phyloP scores from a whole-genome alignment of 108 stramenopile genomes.

The Aureococcus anophagefferens region DNA sequence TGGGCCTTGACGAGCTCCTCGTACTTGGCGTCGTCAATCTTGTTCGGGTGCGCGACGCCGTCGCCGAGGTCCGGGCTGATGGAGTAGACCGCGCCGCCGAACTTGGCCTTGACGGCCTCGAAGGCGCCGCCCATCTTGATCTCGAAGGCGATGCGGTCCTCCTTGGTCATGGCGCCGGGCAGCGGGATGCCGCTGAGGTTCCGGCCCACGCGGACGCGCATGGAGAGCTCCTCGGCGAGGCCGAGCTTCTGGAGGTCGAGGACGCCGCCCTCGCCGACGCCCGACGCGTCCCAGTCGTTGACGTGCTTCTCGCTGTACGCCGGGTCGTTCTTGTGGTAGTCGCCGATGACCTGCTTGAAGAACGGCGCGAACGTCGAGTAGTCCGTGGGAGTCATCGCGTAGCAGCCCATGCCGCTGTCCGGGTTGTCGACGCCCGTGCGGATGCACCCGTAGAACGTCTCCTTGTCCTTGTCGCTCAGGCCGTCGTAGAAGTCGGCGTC shows the following conservation, averaged over 20 bases:
- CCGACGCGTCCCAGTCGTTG: slow-evolving; percentile 35
- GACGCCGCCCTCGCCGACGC: slow-evolving; percentile 25
- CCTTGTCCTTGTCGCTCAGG: slow-evolving; percentile 8
- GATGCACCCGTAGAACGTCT: slow-evolving; percentile 41
- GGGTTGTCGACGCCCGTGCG: slow-evolving; percentile 44
- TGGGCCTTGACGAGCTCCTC: slow-evolving; percentile 43
- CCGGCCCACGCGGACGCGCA: slow-evolving; percentile 52
- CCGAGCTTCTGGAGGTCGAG: slow-evolving; percentile 37
- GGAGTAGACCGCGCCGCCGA: slow-evolving; percentile 42
- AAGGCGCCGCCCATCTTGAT: slow-evolving; percentile 39
- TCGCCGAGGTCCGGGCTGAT: slow-evolving; percentile 43
- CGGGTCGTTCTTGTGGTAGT: slow-evolving; percentile 30
- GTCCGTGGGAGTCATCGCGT: slow-evolving; percentile 46
- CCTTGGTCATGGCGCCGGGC: slow-evolving; percentile 46
- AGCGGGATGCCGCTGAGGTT: slow-evolving; percentile 46
- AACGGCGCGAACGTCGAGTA: slow-evolving; percentile 45
- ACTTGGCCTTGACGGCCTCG: slow-evolving; percentile 35
- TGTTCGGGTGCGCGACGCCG: slow-evolving; percentile 37
- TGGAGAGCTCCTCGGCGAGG: slow-evolving; percentile 38
- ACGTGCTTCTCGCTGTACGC: slow-evolving; percentile 26
- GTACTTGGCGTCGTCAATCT: slow-evolving; percentile 39
- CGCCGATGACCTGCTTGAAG: slow-evolving; percentile 48
- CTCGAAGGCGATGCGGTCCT: slow-evolving; percentile 49
- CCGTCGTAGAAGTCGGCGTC: slow-evolving; percentile 10
- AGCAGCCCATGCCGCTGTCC: slow-evolving; percentile 46